Evolutionary conservation across 2,329 filamentous ascomycete genomes (phyloP).

Genomic region (Stagonosporopsis vannaccii): DNA sequence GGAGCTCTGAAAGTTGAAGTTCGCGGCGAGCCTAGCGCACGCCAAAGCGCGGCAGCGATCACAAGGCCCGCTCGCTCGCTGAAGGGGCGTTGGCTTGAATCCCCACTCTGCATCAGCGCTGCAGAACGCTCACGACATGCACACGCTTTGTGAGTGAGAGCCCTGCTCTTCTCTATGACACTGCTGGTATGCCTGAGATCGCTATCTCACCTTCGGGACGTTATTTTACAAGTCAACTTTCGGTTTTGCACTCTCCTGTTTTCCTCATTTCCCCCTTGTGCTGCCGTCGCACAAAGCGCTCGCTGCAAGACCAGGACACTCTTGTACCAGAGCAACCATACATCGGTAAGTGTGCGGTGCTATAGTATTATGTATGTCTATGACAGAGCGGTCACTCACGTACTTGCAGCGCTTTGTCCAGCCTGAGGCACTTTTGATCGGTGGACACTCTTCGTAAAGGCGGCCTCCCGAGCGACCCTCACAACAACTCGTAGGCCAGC

Average conservation of each 20-base stretch:
- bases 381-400: neutral
- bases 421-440: neutral
- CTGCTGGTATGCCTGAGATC: neutral
- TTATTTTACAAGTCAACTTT: neutral
- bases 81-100: neutral
- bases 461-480: neutral
- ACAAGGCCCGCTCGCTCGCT: neutral
- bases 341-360: neutral
- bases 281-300: constrained; percentile 2
- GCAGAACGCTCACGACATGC: neutral
- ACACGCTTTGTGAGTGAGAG: neutral
- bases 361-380: neutral
- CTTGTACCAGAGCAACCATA: neutral
- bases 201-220: neutral
- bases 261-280: constrained; percentile 1
- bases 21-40: constrained; percentile 9
- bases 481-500: neutral
- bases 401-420: neutral
- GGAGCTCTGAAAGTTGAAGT: constrained; percentile 6
- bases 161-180: neutral
- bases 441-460: neutral
- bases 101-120: neutral
- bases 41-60: neutral
- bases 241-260: neutral
- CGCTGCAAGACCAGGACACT: constrained; percentile 11